These are phyloP conservation scores for Fraxinus angustifolia DNA, from an alignment of 305 asterid genomes.

Conservation along the genomic window DNA sequence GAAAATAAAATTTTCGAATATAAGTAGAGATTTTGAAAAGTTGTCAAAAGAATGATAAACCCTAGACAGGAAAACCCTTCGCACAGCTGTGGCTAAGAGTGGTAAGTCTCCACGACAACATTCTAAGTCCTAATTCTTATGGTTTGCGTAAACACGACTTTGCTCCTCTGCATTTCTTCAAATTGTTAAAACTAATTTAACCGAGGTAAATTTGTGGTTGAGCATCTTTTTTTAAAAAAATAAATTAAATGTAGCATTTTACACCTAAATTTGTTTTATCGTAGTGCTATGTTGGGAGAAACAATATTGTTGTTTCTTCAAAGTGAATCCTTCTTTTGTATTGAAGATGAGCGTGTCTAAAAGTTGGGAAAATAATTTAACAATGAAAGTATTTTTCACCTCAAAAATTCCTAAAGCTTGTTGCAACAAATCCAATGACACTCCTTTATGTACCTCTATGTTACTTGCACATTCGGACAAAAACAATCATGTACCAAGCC, in stretches of 20 bases:
- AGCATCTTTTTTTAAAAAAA: not conserved
- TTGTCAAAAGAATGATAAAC: conserved; percentile 10
- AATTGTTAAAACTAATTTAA: not conserved
- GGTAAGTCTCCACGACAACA: not conserved
- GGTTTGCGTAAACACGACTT: not conserved
- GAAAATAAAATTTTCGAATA: not conserved
- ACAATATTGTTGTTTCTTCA: not conserved
- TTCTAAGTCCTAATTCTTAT: not conserved
- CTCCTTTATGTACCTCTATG: not conserved
- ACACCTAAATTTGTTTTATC: not conserved
- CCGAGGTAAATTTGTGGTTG: not conserved
- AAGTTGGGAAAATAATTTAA: no score
- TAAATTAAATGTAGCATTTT: not conserved
- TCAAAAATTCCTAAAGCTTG: not conserved
- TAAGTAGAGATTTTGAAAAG: not conserved
- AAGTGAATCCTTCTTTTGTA: not conserved
- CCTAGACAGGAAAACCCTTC: conserved; percentile 18
- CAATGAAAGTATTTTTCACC: not conserved
- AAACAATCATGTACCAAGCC: not conserved
- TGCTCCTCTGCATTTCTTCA: not conserved
- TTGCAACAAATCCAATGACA: not conserved
- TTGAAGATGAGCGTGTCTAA: not conserved
- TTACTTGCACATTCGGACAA: not conserved
- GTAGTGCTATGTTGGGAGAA: not conserved
- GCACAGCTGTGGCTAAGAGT: not conserved